Percentiles rank a stretch among this genome's conserved stretches.
Conservation (phyloP, 164 flowering plant species). For the Liquidambar formosana region DNA sequence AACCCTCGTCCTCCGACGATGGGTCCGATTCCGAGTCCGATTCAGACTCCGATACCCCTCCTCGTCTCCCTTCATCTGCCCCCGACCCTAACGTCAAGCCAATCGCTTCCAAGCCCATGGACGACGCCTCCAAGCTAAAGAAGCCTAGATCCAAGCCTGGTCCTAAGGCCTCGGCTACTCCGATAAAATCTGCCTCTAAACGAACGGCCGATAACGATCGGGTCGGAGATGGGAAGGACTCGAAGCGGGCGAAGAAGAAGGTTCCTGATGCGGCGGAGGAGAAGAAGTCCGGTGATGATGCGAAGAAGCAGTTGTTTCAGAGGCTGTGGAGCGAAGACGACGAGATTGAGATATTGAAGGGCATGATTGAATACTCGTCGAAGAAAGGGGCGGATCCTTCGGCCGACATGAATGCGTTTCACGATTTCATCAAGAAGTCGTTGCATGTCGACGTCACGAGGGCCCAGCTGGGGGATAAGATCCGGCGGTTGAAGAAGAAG, state of each 20-base stretch:
- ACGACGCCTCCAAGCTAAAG: slow-evolving; percentile 2
- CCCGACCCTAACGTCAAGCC: slow-evolving; percentile 26
- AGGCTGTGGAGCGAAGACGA: slow-evolving; percentile 35
- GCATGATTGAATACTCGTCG: slow-evolving; percentile 25
- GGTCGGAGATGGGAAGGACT: not conserved
- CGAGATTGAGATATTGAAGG: slow-evolving; percentile 33
- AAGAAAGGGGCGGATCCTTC: slow-evolving; percentile 25
- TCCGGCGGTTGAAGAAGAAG: slow-evolving; percentile 35
- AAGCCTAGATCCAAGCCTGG: slow-evolving; percentile 19
- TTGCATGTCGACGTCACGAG: slow-evolving; percentile 16
- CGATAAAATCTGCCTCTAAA: slow-evolving; percentile 17
- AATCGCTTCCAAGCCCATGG: slow-evolving; percentile 42
- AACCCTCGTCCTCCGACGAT: slow-evolving; percentile 16
- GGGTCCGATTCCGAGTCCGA: slow-evolving; percentile 25
- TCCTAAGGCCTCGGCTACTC: not conserved
- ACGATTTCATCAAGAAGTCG: slow-evolving; percentile 29
- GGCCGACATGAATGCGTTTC: slow-evolving; percentile 18
- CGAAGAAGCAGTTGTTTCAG: slow-evolving; percentile 30
- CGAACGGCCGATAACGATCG: slow-evolving; percentile 15
- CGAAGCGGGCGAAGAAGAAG: slow-evolving; percentile 30
- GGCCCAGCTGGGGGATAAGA: slow-evolving; percentile 25
- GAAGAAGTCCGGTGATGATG: slow-evolving; percentile 9
- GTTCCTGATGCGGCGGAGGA: slow-evolving; percentile 2
- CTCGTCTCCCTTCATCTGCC: not conserved
- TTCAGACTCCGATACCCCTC: slow-evolving; percentile 12